These are phyloP conservation scores for Pneumocystis jirovecii DNA, from an alignment of 1,139 yeast species.

Conservation along the genomic window DNA sequence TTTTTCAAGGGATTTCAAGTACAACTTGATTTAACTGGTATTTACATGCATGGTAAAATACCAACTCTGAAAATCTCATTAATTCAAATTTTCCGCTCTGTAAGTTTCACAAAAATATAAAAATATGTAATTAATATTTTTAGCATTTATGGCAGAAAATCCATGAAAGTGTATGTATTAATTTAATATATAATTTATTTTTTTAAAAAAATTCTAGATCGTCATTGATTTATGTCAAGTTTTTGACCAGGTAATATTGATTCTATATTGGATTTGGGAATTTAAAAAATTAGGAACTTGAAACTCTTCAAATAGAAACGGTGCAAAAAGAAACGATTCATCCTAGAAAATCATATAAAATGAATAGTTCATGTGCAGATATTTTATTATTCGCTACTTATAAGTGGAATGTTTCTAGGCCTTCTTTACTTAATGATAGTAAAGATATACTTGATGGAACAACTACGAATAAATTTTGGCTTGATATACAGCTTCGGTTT, in stretches of 20 bases:
- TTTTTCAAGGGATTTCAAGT: slow-evolving; percentile 61
- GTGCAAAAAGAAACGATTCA: slow-evolving; percentile 89
- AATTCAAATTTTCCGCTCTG: slow-evolving; percentile 87
- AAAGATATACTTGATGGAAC: slow-evolving; percentile 27
- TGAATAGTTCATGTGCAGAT: slow-evolving; percentile 94
- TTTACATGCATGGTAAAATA: slow-evolving; percentile 91
- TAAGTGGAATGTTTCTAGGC: slow-evolving; percentile 74
- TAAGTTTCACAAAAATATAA: not conserved
- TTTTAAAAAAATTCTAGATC: slow-evolving; percentile 22
- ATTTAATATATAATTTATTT: not conserved
- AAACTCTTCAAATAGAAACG: slow-evolving; percentile 63
- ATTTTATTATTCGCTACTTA: slow-evolving; percentile 59
- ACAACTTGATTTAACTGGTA: slow-evolving; percentile 91
- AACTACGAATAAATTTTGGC: slow-evolving; percentile 69
- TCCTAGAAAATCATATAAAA: slow-evolving; percentile 91
- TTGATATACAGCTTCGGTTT: slow-evolving; percentile 85
- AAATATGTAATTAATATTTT: not conserved
- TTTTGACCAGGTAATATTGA: slow-evolving; percentile 41
- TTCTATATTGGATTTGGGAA: not conserved
- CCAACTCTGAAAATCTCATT: slow-evolving; percentile 91
- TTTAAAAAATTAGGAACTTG: slow-evolving; percentile 37
- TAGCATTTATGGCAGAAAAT: slow-evolving; percentile 94
- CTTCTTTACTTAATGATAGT: slow-evolving; percentile 49
- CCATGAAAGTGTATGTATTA: slow-evolving; percentile 48
- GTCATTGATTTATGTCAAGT: slow-evolving; percentile 90